Evolutionary conservation across 352 stramenopile genomes (phyloP), one percentile per base, ranked within the genome.

Genomic region (Saprolegnia parasitica): DNA sequence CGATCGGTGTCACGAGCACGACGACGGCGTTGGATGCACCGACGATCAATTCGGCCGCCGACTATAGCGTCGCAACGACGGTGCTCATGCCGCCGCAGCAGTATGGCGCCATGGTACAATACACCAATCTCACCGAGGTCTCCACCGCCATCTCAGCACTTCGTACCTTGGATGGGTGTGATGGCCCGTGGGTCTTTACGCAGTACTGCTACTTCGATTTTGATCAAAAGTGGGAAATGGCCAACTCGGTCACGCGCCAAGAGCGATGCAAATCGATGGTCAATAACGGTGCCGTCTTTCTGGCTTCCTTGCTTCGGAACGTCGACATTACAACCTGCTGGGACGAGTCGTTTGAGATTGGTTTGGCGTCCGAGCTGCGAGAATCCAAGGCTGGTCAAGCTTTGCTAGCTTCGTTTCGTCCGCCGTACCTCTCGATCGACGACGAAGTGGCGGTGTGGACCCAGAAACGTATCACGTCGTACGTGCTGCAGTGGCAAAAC

Each of bases 321-420:
- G 42, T 49, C 10, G 47, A 50, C 5, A 47, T 21, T 0, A 5
- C 0, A 35, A 8, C 16, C 6, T 70, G 63, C 37, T 70, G 63
- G 63, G 46, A 46, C 0, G n/a, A 24, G 21, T 60, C 63, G 24
- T 61, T 70, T 61, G 54, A 63, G n/a, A 46, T 70, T 24, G 63
- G 23, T 1, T 42, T 70, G 5, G 46, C 1, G 3, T 49, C 42
- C 42, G 42, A 49, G 42, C 42, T 49, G 42, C 42, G 18, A 4
- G 3, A 49, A 8, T 49, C 42, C 3, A 49, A 2, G 8, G 8
- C 42, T 8, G 42, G 13, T 49, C 18, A n/a, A 4, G 4, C 42
- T n/a, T 10, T 49, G 3, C 10, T n/a, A 8, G 42, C 42, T 15
- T 49, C 42, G 10, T n/a, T 49, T 49, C 1, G 42, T 8, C 18